Conservation (phyloP, 1,139 yeast genomes). For the Sugiyamaella neomexicana region DNA sequence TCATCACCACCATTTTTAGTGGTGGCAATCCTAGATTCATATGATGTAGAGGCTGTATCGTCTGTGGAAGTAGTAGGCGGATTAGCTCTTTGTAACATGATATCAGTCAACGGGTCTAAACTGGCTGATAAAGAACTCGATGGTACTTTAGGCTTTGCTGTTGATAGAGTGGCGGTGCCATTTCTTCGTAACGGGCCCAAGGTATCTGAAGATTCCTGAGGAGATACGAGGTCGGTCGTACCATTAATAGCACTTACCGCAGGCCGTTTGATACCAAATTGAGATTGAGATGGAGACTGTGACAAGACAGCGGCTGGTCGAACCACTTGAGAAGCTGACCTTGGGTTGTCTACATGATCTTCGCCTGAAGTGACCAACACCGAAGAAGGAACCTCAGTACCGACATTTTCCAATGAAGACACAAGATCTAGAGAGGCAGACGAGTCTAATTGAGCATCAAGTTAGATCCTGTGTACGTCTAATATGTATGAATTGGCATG, state of each 20-base stretch:
- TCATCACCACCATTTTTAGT: not conserved
- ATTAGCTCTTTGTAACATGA: constrained; percentile 7
- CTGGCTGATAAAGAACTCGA: not conserved
- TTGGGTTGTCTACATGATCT: not conserved
- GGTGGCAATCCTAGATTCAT: not conserved
- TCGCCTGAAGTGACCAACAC: not conserved
- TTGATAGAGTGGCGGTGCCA: not conserved
- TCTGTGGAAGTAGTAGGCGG: not conserved
- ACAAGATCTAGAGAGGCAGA: not conserved
- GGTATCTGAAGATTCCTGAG: constrained; percentile 13
- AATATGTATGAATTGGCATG: not conserved
- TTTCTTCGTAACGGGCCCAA: constrained; percentile 5
- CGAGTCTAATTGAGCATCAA: not conserved
- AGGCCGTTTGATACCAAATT: not conserved
- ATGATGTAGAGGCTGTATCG: not conserved
- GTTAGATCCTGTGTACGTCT: not conserved
- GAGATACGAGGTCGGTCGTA: constrained; percentile 4
- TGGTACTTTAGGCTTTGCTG: not conserved
- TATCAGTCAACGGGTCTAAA: constrained; percentile 11
- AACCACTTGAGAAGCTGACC: not conserved
- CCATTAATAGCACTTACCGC: not conserved
- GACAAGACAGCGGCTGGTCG: not conserved
- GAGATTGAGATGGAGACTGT: not conserved
- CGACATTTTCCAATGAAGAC: not conserved
- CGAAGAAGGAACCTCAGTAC: not conserved